Evolutionary conservation across 1,284 basidiomycete species (phyloP).

Genomic region (Grifola frondosa): DNA sequence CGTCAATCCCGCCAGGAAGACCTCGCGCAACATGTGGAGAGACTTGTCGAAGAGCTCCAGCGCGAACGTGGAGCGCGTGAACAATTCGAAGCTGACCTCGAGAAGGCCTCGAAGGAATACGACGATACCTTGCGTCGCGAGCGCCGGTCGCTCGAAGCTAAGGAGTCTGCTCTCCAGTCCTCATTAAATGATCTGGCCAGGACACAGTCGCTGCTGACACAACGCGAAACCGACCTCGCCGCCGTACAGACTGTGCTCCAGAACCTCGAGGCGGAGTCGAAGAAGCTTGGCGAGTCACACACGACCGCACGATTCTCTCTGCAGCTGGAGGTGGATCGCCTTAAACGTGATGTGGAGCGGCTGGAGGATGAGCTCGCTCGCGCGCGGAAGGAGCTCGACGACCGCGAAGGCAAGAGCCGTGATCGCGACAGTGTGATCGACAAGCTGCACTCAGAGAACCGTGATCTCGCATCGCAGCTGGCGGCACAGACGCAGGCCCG

Average conservation of each 20-base stretch:
- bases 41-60: conserved; percentile 66
- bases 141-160: conserved; percentile 61
- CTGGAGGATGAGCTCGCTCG: conserved; percentile 80
- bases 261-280: conserved; percentile 63
- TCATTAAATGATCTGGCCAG: conserved; percentile 62
- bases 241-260: conserved; percentile 76
- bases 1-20: conserved; percentile 72
- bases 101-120: conserved; percentile 55
- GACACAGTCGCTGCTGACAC: conserved; percentile 56
- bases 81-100: conserved; percentile 53
- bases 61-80: conserved; percentile 57
- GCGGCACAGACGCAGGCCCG: conserved; percentile 83
- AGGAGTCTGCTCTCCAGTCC: conserved; percentile 64
- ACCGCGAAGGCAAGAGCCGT: conserved; percentile 60
- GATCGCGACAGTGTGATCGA: conserved; percentile 73
- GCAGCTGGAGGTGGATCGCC: conserved; percentile 87
- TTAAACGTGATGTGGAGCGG: conserved; percentile 82
- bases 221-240: conserved; percentile 72
- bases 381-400: conserved; percentile 71
- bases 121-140: conserved; percentile 58
- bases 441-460: conserved; percentile 73
- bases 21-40: conserved; percentile 72
- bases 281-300: conserved; percentile 77
- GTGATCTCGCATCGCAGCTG: conserved; percentile 75
- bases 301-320: conserved; percentile 84